A percentile compares a stretch with the other conserved stretches of the same genome.
Conservation (phyloP, 345 rosid genomes). For the Hibiscus trionum region DNA sequence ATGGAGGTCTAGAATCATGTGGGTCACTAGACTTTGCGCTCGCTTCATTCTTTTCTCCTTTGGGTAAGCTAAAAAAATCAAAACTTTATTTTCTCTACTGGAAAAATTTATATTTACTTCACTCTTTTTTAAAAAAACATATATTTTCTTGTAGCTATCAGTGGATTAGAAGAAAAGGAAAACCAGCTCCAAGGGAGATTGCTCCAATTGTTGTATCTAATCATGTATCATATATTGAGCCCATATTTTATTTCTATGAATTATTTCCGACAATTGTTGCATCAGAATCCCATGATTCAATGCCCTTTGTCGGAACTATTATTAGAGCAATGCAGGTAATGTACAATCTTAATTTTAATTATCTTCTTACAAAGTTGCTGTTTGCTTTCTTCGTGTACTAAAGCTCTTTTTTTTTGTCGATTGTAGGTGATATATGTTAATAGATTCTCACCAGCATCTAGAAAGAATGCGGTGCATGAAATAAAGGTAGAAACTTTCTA, state of each 20-base stretch:
- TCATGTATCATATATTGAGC: conserved; percentile 87
- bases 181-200: conserved; percentile 73
- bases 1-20: conserved; percentile 84
- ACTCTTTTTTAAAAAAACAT: neutral
- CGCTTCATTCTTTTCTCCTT: conserved; percentile 84
- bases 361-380: neutral
- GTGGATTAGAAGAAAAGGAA: conserved; percentile 90
- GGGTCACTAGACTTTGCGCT: conserved; percentile 70
- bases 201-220: conserved; percentile 94
- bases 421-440: conserved; percentile 87
- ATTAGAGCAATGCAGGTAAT: conserved; percentile 97
- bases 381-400: neutral
- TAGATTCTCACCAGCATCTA: conserved; percentile 75
- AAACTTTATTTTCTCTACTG: neutral
- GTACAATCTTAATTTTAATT: neutral
- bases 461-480: conserved; percentile 83
- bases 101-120: neutral
- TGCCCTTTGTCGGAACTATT: conserved; percentile 93
- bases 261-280: conserved; percentile 95
- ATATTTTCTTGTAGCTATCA: conserved; percentile 57
- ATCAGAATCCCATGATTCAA: conserved; percentile 79
- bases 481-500: conserved; percentile 81
- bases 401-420: neutral
- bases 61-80: conserved; percentile 39
- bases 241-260: conserved; percentile 90